Evolutionary conservation across 768 basidiomycete species (phyloP), one percentile per base, ranked within the genome.

Genomic region (Kwoniella botswanensis): DNA sequence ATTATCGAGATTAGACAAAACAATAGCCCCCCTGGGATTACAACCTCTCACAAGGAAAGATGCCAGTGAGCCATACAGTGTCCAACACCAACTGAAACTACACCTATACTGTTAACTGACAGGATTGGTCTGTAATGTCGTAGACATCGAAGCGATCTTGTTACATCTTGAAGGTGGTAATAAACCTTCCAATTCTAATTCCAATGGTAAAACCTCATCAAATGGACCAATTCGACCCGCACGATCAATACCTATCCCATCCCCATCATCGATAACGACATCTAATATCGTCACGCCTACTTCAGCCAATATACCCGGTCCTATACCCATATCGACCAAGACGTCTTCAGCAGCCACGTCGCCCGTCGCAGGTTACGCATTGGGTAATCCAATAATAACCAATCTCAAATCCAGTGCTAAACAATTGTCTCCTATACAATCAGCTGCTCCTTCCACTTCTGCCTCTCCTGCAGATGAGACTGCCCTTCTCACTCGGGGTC

Each of bases 21-120:
- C 79, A 2, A 82, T 83, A 3, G 76, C 82, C 21, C 82, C 82
- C 10, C 68, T 83, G 12, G 82, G 82, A 3, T 67, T 83, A 13
- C 79, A 81, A 57, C 78, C 79, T 13, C 57, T 82, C 13, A 79
- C 73, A n/a, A 71, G 74, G 29, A 81, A 83, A 71, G 81, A 79
- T 22, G 58, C 73, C 2, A 83, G 81, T 80, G 54, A 66, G 79
- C 74, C 6, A 41, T 35, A 1, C 35, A 35, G 6, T 35, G 1
- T 35, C 35, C 35, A 35, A 35, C 35, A 35, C 35, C 35, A 35
- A 35, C 35, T 35, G 35, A 35, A 35, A 35, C 0, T 35, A 35
- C 35, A 35, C 35, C 5, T 35, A 35, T 35, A 35, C 35, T 35
- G 35, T 35, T 7, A 1, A 35, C 35, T 35, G 6, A 35, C 35